phyloP scores from a whole-genome alignment of 202 grass and related monocot genomes.

The Zizania palustris region DNA sequence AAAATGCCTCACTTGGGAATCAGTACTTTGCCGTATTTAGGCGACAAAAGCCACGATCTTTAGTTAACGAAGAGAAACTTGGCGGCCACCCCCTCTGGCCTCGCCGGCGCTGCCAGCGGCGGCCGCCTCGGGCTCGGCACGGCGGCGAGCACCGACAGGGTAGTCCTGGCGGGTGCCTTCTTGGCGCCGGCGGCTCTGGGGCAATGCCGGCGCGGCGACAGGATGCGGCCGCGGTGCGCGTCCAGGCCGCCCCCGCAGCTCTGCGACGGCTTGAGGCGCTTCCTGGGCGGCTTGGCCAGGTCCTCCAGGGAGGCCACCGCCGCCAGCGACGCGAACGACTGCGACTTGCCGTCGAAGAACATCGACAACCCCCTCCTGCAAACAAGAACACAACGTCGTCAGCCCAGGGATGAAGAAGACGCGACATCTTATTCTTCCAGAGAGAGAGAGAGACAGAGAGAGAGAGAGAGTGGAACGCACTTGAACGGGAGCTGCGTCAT shows the following conservation, averaged over 20 bases:
- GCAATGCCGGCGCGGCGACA: conserved; percentile 49
- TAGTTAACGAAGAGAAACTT: conserved; percentile 34
- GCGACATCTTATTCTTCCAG: no score
- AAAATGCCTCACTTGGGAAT: not conserved
- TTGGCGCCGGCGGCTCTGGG: conserved; percentile 42
- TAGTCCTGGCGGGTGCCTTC: conserved; percentile 30
- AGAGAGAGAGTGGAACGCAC: conserved; percentile 29
- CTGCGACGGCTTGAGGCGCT: conserved; percentile 54
- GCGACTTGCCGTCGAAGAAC: conserved; percentile 79
- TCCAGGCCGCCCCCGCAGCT: conserved; percentile 58
- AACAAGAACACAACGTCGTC: conserved; percentile 7
- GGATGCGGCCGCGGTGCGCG: conserved; percentile 44
- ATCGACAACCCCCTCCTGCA: conserved; percentile 56
- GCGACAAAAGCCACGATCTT: not conserved
- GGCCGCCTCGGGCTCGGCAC: conserved; percentile 22
- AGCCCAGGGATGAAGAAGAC: not conserved
- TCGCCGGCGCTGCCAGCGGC: not conserved
- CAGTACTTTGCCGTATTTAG: not conserved
- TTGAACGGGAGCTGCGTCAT: conserved; percentile 74
- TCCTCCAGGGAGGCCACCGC: conserved; percentile 58
- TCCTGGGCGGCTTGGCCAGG: conserved; percentile 61
- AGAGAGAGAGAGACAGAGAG: no score
- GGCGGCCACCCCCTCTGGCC: conserved; percentile 22
- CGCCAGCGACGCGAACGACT: conserved; percentile 72
- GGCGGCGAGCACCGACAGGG: conserved; percentile 22